phyloP scores from a whole-genome alignment of 345 rosid genomes.

The Arabidopsis arenosa region DNA sequence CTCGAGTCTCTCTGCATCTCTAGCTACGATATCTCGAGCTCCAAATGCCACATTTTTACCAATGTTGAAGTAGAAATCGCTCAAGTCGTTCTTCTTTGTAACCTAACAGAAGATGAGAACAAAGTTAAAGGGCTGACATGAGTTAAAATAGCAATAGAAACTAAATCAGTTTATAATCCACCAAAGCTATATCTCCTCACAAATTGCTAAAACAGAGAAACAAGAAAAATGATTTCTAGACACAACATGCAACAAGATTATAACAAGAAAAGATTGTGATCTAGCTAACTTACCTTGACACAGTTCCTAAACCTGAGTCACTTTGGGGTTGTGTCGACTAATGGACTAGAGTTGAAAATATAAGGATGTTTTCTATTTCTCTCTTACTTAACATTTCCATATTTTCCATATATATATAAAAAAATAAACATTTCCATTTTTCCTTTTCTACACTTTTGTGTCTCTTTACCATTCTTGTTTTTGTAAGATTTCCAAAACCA shows the following conservation, averaged over 20 bases:
- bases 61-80: constrained; percentile 83
- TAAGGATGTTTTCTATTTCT: not conserved
- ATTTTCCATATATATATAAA: too few species aligned
- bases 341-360: too few species aligned
- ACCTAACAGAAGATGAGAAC: constrained; percentile 56
- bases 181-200: constrained; percentile 3
- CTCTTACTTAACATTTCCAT: not conserved
- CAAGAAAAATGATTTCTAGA: constrained; percentile 5
- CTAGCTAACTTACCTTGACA: not conserved
- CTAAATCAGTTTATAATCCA: not conserved
- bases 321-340: too few species aligned
- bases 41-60: constrained; percentile 87
- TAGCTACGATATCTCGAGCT: constrained; percentile 50
- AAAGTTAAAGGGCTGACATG: not conserved
- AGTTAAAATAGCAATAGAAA: not conserved
- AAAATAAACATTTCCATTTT: not conserved
- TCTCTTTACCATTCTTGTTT: constrained; percentile 20
- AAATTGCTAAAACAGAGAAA: constrained; percentile 1
- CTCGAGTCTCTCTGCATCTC: constrained; percentile 51
- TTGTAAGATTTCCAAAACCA: constrained; percentile 23
- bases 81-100: constrained; percentile 84
- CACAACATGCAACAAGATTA: not conserved
- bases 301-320: not conserved
- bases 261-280: not conserved
- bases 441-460: not conserved